phyloP scores from a whole-genome alignment of 352 stramenopile genomes.

The Pythium scleroteichum region DNA sequence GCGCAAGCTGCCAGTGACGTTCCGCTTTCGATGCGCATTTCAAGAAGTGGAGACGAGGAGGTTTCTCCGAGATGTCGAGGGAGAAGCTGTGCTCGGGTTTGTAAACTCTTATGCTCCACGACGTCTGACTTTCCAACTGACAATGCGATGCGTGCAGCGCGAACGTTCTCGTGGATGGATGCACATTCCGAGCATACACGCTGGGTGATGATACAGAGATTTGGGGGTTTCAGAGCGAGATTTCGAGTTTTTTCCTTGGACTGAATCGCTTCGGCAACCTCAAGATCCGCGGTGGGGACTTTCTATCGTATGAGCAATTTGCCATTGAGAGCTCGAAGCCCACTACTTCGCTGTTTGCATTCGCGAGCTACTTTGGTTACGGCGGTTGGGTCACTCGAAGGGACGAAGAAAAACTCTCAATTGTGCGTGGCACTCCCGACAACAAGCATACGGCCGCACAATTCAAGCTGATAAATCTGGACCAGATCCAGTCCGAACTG shows the following conservation, averaged over 20 bases:
- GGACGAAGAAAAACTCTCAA: conserved; percentile 36
- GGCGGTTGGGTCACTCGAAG: conserved; percentile 57
- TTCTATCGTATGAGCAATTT: conserved; percentile 82
- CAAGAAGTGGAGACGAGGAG: conserved; percentile 50
- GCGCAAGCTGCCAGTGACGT: conserved; percentile 36
- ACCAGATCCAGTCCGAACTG: conserved; percentile 34
- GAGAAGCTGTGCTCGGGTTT: conserved; percentile 61
- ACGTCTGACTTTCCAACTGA: neutral
- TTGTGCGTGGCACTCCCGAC: conserved; percentile 59
- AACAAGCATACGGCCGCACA: conserved; percentile 61
- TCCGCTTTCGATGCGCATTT: conserved; percentile 73
- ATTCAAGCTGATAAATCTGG: conserved; percentile 63
- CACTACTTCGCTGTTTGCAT: conserved; percentile 58
- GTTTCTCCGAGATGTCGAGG: conserved; percentile 63
- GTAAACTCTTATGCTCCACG: conserved; percentile 1
- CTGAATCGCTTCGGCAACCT: conserved; percentile 71
- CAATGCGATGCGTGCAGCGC: conserved; percentile 33
- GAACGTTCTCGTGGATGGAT: conserved; percentile 62
- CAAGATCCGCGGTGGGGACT: conserved; percentile 55
- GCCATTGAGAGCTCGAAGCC: conserved; percentile 48
- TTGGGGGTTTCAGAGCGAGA: conserved; percentile 80
- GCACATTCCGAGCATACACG: conserved; percentile 74
- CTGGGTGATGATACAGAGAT: conserved; percentile 73
- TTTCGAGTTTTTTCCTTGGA: conserved; percentile 62
- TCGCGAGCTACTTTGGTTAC: conserved; percentile 72